These are phyloP conservation scores for Solanum gandarillasii DNA, from an alignment of 257 asterid species.

Conservation along the genomic window DNA sequence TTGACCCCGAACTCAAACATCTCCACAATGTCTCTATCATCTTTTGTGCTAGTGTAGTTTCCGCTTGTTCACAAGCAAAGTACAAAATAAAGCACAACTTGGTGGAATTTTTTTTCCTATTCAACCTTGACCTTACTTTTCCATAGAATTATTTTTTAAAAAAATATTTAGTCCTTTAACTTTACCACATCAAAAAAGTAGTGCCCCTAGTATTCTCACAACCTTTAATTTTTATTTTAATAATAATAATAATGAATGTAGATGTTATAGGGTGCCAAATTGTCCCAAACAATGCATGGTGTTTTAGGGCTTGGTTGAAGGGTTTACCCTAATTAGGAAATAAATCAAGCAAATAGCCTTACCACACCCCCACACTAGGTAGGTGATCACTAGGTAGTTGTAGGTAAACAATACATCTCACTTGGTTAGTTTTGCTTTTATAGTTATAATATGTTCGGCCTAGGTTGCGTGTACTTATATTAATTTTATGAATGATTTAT, in stretches of 20 bases:
- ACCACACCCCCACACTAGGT: not conserved
- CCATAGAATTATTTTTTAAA: not conserved
- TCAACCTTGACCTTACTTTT: not conserved
- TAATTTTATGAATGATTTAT: not conserved
- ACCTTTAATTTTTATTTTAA: not conserved
- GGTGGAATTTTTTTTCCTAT: not conserved
- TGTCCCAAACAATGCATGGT: slow-evolving; percentile 2
- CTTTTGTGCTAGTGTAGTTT: not conserved
- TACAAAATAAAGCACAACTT: not conserved
- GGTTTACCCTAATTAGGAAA: slow-evolving; percentile 3
- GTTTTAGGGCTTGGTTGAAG: not conserved
- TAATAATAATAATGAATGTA: not conserved
- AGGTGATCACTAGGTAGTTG: not conserved
- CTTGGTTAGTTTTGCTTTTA: not conserved
- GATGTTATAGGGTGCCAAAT: not conserved
- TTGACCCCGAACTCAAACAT: not conserved
- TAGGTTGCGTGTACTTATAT: rapidly evolving
- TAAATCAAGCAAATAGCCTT: not conserved
- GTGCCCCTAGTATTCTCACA: not conserved
- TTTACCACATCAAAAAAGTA: not conserved
- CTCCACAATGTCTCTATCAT: not conserved
- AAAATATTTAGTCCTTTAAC: not conserved
- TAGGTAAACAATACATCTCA: not conserved
- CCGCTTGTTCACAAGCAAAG: not conserved
- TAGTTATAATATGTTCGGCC: not conserved